These are phyloP conservation scores for Elsinoe ampelina DNA, from an alignment of 2,329 filamentous ascomycete genomes.

Conservation along the genomic window DNA sequence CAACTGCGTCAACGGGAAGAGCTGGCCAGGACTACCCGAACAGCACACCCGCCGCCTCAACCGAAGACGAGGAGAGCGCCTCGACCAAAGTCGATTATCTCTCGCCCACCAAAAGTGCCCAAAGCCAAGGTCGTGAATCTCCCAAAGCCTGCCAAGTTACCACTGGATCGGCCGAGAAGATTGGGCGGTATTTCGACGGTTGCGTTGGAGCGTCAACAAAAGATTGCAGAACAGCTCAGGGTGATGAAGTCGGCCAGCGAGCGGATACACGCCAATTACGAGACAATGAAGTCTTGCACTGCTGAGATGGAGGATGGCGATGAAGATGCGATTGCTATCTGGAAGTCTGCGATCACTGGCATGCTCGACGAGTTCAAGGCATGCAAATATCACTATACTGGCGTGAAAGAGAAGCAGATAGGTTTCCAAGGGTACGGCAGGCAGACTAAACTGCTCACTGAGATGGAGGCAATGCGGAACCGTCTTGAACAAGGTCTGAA, in stretches of 20 bases:
- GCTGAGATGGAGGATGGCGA: conserved; percentile 42
- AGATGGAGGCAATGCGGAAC: conserved; percentile 31
- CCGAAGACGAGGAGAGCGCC: not conserved
- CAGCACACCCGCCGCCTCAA: not conserved
- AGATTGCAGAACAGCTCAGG: conserved; percentile 10
- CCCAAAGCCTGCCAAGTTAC: not conserved
- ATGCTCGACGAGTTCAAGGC: conserved; percentile 52
- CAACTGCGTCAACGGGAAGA: not conserved
- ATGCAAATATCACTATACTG: conserved; percentile 51
- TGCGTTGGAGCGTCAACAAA: not conserved
- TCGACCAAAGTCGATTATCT: not conserved
- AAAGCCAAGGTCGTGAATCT: not conserved
- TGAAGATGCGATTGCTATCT: conserved; percentile 43
- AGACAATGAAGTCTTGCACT: conserved; percentile 38
- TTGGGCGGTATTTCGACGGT: not conserved
- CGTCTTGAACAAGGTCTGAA: conserved; percentile 25
- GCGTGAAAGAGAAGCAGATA: conserved; percentile 36
- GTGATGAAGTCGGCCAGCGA: conserved; percentile 11
- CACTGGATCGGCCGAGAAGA: not conserved
- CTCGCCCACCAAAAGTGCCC: not conserved
- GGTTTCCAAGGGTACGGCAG: conserved; percentile 35
- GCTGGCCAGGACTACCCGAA: not conserved
- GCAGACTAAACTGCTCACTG: conserved; percentile 19
- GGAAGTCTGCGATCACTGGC: conserved; percentile 49
- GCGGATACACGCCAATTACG: conserved; percentile 28